Conservation (phyloP, 768 basidiomycete species). For the Pleurotus platypus region DNA sequence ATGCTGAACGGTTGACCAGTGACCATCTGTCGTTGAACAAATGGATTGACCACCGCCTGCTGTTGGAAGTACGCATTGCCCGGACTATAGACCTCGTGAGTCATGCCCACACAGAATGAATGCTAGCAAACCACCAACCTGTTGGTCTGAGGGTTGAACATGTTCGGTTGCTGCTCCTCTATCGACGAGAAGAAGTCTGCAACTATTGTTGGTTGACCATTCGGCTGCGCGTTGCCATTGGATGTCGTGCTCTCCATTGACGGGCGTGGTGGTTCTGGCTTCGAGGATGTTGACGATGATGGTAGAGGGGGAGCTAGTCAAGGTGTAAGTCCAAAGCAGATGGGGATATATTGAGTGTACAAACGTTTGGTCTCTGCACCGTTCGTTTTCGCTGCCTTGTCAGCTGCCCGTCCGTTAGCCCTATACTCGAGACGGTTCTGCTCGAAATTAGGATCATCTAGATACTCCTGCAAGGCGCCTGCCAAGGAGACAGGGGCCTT, state of each 20-base stretch:
- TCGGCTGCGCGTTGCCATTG: conserved; percentile 11
- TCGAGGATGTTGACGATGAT: neutral
- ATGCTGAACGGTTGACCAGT: conserved; percentile 45
- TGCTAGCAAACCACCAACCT: conserved; percentile 33
- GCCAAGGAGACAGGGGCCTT: conserved; percentile 96
- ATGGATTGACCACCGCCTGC: conserved; percentile 71
- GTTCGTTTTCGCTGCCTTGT: conserved; percentile 28
- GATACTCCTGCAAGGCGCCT: conserved; percentile 89
- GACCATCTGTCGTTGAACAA: conserved; percentile 56
- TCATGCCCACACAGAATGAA: no score
- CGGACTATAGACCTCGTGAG: conserved; percentile 30
- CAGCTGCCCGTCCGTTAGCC: conserved; percentile 67
- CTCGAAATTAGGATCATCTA: conserved; percentile 96
- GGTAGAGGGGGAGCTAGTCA: neutral
- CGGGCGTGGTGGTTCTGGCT: conserved; percentile 12
- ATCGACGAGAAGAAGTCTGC: conserved; percentile 90
- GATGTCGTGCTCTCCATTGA: neutral
- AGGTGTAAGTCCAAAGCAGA: neutral
- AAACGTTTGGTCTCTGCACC: conserved; percentile 24
- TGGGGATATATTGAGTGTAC: neutral
- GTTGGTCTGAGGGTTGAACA: conserved; percentile 61
- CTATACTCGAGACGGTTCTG: conserved; percentile 92
- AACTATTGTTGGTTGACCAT: conserved; percentile 36
- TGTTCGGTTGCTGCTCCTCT: conserved; percentile 73
- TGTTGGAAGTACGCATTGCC: conserved; percentile 51